Evolutionary conservation across 345 rosid genomes (phyloP).

Genomic region (Boechera retrofracta): DNA sequence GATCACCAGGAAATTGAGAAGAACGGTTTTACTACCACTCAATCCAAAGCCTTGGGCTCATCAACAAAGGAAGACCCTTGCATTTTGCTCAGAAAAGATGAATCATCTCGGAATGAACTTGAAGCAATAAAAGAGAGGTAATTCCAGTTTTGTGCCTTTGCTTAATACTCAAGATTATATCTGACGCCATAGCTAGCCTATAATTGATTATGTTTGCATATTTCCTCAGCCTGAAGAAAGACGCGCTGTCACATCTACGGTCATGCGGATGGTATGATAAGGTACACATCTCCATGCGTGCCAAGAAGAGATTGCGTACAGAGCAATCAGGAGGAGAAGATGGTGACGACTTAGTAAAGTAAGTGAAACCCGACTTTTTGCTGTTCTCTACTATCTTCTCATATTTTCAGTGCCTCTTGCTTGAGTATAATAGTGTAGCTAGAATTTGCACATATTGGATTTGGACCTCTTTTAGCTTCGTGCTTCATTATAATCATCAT

Average conservation of each 20-base stretch:
- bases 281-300: constrained; percentile 63
- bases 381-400: not conserved
- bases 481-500: not conserved
- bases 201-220: not conserved
- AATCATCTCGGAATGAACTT: constrained; percentile 60
- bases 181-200: constrained; percentile 8
- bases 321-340: constrained; percentile 53
- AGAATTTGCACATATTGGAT: not conserved
- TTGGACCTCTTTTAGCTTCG: not conserved
- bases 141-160: constrained; percentile 38
- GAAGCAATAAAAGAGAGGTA: constrained; percentile 80
- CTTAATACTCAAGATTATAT: not conserved
- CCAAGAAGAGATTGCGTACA: constrained; percentile 59
- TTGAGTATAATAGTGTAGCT: not conserved
- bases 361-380: constrained; percentile 42
- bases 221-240: constrained; percentile 61
- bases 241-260: constrained; percentile 63
- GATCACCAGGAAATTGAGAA: constrained; percentile 47
- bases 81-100: constrained; percentile 68
- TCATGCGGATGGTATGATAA: constrained; percentile 76
- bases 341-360: constrained; percentile 58
- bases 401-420: not conserved
- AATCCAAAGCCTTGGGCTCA: constrained; percentile 44
- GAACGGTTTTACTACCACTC: constrained; percentile 40
- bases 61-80: constrained; percentile 52